Evolutionary conservation across 305 asterid genomes (phyloP).

Genomic region (Fraxinus floribunda): DNA sequence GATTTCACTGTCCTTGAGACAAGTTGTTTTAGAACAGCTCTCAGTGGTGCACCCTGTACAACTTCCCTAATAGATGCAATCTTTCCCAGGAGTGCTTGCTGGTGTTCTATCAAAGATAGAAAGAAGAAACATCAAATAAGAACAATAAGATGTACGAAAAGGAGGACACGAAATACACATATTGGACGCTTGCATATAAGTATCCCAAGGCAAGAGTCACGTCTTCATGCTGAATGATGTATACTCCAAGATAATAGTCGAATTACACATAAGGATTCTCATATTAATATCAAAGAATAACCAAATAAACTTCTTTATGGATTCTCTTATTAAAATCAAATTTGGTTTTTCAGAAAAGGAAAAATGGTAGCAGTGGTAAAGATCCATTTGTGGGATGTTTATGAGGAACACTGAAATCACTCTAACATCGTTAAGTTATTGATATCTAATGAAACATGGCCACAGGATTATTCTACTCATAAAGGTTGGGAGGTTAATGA

Average conservation of each 20-base stretch:
- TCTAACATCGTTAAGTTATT: neutral
- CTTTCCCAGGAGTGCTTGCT: conserved; percentile 63
- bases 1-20: conserved; percentile 57
- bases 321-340: neutral
- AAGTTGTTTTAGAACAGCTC: conserved; percentile 73
- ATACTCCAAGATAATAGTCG: neutral
- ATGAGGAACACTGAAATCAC: neutral
- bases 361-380: neutral
- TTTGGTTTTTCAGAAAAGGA: neutral
- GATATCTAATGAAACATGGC: neutral
- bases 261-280: neutral
- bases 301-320: neutral
- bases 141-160: neutral
- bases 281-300: neutral
- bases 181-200: neutral
- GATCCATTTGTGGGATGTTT: neutral
- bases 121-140: conserved; percentile 25
- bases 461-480: neutral
- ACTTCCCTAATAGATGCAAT: conserved; percentile 90
- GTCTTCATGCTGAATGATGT: neutral
- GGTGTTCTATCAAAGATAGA: conserved; percentile 44
- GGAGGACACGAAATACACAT: conserved; percentile 9
- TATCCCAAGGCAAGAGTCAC: conserved; percentile 9
- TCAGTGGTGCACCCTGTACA: conserved; percentile 86
- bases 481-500: neutral